Evolutionary conservation across 2,329 filamentous ascomycete genomes (phyloP).

Genomic region (Colletotrichum shisoi): DNA sequence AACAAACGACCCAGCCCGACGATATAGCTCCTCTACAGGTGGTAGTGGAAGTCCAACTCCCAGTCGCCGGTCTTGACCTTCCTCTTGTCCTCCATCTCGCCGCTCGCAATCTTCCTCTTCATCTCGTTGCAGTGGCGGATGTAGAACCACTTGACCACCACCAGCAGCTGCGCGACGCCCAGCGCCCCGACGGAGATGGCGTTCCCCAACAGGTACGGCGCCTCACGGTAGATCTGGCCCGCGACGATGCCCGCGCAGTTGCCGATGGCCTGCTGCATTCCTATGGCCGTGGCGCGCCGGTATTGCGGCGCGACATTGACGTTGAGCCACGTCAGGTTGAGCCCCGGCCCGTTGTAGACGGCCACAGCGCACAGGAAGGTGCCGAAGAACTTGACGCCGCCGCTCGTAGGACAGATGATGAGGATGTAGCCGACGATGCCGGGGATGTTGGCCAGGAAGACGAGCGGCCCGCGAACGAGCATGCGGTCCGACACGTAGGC

Average conservation of each 20-base stretch:
- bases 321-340: conserved; percentile 58
- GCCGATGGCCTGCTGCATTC: conserved; percentile 47
- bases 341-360: conserved; percentile 57
- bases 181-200: conserved; percentile 43
- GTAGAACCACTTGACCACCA: conserved; percentile 54
- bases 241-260: conserved; percentile 57
- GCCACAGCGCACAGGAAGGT: conserved; percentile 58
- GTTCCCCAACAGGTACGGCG: conserved; percentile 47
- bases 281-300: conserved; percentile 56
- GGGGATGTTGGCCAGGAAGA: conserved; percentile 64
- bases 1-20: neutral
- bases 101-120: conserved; percentile 48
- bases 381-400: conserved; percentile 60
- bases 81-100: conserved; percentile 54
- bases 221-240: conserved; percentile 49
- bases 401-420: conserved; percentile 56
- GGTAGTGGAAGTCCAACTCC: conserved; percentile 59
- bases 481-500: conserved; percentile 58
- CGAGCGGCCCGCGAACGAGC: conserved; percentile 51
- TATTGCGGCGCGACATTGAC: conserved; percentile 57
- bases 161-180: conserved; percentile 48
- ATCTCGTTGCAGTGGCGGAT: conserved; percentile 54
- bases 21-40: conserved; percentile 42
- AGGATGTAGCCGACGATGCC: conserved; percentile 60
- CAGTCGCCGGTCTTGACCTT: conserved; percentile 57